Percentiles rank a stretch among this genome's conserved stretches.
phyloP scores from a whole-genome alignment of 176 grass and related monocot genomes.

The Rhynchospora tenuis region DNA sequence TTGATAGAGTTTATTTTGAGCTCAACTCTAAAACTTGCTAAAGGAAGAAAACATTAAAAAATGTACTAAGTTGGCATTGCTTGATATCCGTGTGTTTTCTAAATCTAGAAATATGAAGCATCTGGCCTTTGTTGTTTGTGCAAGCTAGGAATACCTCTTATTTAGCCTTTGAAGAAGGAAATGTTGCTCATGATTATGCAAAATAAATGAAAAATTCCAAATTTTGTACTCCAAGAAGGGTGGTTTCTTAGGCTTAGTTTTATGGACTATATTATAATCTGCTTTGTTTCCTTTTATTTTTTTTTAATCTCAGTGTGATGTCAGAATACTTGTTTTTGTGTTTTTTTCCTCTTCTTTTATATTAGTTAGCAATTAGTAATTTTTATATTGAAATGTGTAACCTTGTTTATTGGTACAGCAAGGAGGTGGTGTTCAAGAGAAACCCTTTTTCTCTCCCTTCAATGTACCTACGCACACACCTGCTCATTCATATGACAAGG shows the following conservation, averaged over 20 bases:
- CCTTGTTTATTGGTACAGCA: constrained; percentile 27
- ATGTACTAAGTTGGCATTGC: not conserved
- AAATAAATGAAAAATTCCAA: not conserved
- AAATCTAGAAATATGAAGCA: not conserved
- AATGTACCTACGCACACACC: constrained; percentile 38
- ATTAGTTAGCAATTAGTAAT: not conserved
- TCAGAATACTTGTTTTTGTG: not conserved
- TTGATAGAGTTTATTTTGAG: not conserved
- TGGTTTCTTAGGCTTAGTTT: not conserved
- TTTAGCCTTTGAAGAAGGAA: no score
- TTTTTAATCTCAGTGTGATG: not conserved
- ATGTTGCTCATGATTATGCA: not conserved
- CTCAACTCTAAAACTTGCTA: not conserved
- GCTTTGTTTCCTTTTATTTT: not conserved
- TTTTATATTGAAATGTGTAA: not conserved
- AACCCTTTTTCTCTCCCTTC: constrained; percentile 44
- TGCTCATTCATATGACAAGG: constrained; percentile 29
- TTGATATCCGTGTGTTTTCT: not conserved
- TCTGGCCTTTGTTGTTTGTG: not conserved
- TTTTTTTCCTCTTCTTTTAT: not conserved
- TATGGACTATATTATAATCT: not conserved
- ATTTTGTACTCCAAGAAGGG: not conserved
- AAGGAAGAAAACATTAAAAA: not conserved
- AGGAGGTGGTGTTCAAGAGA: constrained; percentile 37
- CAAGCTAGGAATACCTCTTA: no score